Evolutionary conservation across 495 filamentous ascomycete species (phyloP), one percentile per base, ranked within the genome.

Genomic region (Lasiosphaeria ovina): DNA sequence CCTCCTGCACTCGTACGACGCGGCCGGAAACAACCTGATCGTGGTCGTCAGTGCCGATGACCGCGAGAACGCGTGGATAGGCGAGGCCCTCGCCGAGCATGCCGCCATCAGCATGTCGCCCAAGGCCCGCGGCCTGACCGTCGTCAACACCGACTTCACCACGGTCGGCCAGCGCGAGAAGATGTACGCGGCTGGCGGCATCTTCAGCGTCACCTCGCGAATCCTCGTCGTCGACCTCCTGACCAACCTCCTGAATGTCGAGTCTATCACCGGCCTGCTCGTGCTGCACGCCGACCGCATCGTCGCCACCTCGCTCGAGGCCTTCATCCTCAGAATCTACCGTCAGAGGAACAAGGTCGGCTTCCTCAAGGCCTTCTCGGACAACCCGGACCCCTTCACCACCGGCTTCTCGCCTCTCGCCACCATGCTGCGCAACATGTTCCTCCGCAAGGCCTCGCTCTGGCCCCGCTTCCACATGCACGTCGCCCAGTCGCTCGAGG

Each of bases 391-490:
- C 73, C 89, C 93, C 3, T 97, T 98, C 63, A 90, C 90, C 0
- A 85, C 85, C 2, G 94, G 93, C 3, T 98, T 97, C 71, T 85
- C 92, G 6, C 94, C 95, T 2, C 77, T 98, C 42, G 84, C 89
- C 6, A 93, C 86, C 47, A 96, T 95, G 87, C 87, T 98, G 85
- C 84, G 89, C 33, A 98, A 98, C 62, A 72, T 98, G 31, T 97
- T 98, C 67, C 81, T 98, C 11, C 86, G 89, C 16, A 96, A 92
- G 64, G 87, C 88, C 10, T 91, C 92, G 0, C 74, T 98, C 8
- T 98, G 94, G 88, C 94, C 94, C 9, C 84, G 94, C n/a, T 98
- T 97, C 66, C 93, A 98, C 68, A 82, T 96, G 48, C 86, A 88
- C 4, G 91, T 98, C 3, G 89, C 90, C 0, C 86, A 92, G 64